Base-by-base conservation (phyloP, 768 basidiomycete species). In the Pisolithus orientalis region DNA sequence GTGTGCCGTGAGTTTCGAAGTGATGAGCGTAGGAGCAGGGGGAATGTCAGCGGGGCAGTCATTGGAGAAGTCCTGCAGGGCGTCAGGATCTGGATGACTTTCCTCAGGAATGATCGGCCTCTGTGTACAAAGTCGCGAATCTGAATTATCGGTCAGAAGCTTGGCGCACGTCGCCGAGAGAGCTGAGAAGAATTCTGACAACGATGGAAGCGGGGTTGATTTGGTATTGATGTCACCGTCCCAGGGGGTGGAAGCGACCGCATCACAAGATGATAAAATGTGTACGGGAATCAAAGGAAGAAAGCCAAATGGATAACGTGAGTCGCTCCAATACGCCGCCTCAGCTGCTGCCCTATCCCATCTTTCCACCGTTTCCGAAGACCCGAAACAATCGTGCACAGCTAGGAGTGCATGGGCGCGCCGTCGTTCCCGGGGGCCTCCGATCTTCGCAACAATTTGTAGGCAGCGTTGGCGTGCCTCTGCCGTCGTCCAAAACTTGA, bases 361-460 rank as follows among this genome's bases (percentile, higher is more conserved):
- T 17, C n/a, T 45, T 6, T 45, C 27, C 4, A 9, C 25, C 27
- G 27, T 5, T 29, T 45, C 28, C 44, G 44, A n/a, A 6, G 28
- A n/a, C 13, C 25, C 28, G 9, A 16, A 16, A 17, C 44, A 45
- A 6, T 29, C 28, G 6, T n/a, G 44, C 6, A 16, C 44, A 8
- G 14, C 67, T 56, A 92, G 84, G 24, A 94, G 65, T 0, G 82
- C 85, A 32, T 73, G 70, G 0, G 82, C 83, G 32, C 91, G 75
- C 11, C 73, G 72, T 55, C 75, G 80, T 68, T 94, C 91, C 53
- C 69, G 70, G 5, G 74, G 70, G 0, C 90, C 90, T 1, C 89
- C 91, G 37, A 95, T 90, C 63, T 88, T 89, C 34, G 75, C 73
- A 4, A 91, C 82, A 51, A 94, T 93, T n/a, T 80, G 75, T 17